phyloP scores from a whole-genome alignment of 495 filamentous ascomycete species.

The Daldinia loculata region DNA sequence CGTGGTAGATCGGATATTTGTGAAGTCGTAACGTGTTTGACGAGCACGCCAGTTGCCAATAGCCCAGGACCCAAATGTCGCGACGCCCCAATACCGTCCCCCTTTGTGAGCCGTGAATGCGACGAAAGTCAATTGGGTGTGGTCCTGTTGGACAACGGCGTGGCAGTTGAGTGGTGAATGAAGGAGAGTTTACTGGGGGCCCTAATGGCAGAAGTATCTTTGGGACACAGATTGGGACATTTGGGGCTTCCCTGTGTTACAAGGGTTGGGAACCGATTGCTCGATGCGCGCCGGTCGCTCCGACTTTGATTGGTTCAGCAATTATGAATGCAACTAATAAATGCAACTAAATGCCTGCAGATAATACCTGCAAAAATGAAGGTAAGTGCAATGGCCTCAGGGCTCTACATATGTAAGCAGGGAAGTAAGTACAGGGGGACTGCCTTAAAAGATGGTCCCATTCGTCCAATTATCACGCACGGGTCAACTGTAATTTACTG shows the following conservation, averaged over 20 bases:
- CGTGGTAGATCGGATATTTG: slow-evolving; percentile 19
- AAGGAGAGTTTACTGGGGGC: slow-evolving; percentile 39
- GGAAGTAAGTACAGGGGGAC: slow-evolving; percentile 28
- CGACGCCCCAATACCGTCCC: slow-evolving; percentile 24
- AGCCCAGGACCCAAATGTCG: slow-evolving; percentile 18
- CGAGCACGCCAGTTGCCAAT: slow-evolving; percentile 19
- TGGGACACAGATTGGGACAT: slow-evolving; percentile 8
- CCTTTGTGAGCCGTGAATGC: slow-evolving; percentile 33
- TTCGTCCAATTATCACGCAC: slow-evolving; percentile 35
- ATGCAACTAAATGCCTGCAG: not conserved
- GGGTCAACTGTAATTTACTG: slow-evolving; percentile 42
- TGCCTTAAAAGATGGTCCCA: slow-evolving; percentile 14
- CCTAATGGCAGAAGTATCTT: slow-evolving; percentile 36
- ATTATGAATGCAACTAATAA: slow-evolving; percentile 13
- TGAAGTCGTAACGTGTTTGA: slow-evolving; percentile 1
- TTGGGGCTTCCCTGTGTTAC: slow-evolving; percentile 1
- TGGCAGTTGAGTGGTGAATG: slow-evolving; percentile 34
- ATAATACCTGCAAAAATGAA: slow-evolving; percentile 11
- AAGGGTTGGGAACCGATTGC: slow-evolving; percentile 5
- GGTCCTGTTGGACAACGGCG: slow-evolving; percentile 39
- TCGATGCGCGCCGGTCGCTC: not conserved
- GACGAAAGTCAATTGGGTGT: slow-evolving; percentile 43
- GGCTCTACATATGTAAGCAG: slow-evolving; percentile 32
- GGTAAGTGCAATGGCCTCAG: slow-evolving; percentile 32
- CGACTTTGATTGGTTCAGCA: slow-evolving; percentile 3